phyloP scores from a whole-genome alignment of 2,329 filamentous ascomycete genomes.

The Paraphaeosphaeria minitans region DNA sequence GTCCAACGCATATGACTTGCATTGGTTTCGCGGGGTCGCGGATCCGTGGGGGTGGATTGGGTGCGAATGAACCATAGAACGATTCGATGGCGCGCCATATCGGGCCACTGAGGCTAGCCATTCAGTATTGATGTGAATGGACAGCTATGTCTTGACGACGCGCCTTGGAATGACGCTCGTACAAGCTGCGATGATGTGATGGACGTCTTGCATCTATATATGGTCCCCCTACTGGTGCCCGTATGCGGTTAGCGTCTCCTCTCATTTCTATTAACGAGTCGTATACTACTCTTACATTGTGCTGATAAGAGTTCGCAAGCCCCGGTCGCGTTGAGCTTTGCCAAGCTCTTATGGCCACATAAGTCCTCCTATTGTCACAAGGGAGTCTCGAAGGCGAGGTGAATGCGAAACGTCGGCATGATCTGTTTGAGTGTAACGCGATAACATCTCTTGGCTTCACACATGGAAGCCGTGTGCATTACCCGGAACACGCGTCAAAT shows the following conservation, averaged over 20 bases:
- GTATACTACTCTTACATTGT: not conserved
- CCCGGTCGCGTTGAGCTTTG: not conserved
- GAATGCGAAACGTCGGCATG: not conserved
- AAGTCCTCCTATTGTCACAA: not conserved
- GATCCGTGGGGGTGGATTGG: constrained; percentile 9
- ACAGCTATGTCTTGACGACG: not conserved
- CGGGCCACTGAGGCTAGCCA: constrained; percentile 2
- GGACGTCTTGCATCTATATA: not conserved
- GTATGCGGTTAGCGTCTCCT: not conserved
- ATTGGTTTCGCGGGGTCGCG: constrained; percentile 9
- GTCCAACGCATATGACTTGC: constrained; percentile 13
- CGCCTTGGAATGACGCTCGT: not conserved
- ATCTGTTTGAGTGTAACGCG: not conserved
- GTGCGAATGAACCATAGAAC: constrained; percentile 2
- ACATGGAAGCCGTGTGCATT: not conserved
- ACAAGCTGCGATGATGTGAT: not conserved
- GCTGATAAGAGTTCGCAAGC: not conserved
- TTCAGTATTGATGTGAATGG: not conserved
- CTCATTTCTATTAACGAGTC: not conserved
- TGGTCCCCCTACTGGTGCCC: not conserved
- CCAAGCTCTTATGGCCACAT: not conserved
- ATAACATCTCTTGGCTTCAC: not conserved
- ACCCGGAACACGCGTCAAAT: not conserved
- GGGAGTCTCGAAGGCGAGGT: not conserved
- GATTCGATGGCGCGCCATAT: constrained; percentile 7